phyloP scores from a whole-genome alignment of 2,329 filamentous ascomycete species.

The Dactylellina haptotyla region DNA sequence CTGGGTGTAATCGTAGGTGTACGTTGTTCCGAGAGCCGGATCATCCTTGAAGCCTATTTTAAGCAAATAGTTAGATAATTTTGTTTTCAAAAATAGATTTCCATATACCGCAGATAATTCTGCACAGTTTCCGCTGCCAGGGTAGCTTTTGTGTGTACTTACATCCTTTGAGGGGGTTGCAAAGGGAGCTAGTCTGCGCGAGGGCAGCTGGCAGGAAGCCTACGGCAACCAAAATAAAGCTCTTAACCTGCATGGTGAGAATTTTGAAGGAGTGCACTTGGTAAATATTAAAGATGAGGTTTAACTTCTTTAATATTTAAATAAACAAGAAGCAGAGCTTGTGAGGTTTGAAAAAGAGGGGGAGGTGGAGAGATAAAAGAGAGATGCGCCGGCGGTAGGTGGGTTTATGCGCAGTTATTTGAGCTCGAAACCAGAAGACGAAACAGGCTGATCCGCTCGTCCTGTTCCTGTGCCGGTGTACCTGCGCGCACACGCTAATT shows the following conservation, averaged over 20 bases:
- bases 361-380: not conserved
- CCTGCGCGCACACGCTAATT: no score
- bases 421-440: no score
- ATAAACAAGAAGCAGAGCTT: no score
- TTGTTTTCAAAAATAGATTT: no score
- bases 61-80: no score
- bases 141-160: constrained; percentile 55
- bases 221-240: constrained; percentile 30
- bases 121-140: not conserved
- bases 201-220: constrained; percentile 48
- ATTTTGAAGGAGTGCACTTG: not conserved
- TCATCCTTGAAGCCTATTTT: constrained; percentile 49
- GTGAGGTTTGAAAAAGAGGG: not conserved
- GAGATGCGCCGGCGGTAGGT: not conserved
- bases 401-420: constrained; percentile 27
- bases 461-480: no score
- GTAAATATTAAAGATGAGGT: not conserved
- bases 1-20: constrained; percentile 66
- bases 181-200: constrained; percentile 68
- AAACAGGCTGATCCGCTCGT: no score
- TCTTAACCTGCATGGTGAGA: constrained; percentile 32
- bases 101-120: no score
- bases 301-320: no score
- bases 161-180: constrained; percentile 67
- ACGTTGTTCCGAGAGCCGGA: constrained; percentile 57